These are phyloP conservation scores for Suhomyces xylopsoci DNA, from an alignment of 805 yeast genomes.

Conservation along the genomic window DNA sequence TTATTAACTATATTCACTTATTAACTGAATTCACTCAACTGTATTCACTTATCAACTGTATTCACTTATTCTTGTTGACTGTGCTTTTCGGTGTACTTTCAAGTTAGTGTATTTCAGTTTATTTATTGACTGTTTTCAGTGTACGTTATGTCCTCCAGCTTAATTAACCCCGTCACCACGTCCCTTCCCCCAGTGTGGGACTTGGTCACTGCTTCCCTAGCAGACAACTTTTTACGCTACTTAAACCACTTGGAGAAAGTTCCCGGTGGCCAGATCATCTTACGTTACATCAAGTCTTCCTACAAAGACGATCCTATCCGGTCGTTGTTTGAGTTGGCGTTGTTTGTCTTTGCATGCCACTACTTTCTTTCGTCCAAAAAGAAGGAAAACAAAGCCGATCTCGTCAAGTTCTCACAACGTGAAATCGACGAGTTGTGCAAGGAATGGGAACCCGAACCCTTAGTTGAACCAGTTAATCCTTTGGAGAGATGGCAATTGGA, in stretches of 20 bases:
- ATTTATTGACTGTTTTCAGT: not conserved
- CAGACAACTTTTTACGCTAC: slow-evolving; percentile 33
- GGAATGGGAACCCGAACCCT: slow-evolving; percentile 91
- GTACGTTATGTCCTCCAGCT: not conserved
- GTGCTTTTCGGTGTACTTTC: not conserved
- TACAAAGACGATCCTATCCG: slow-evolving; percentile 93
- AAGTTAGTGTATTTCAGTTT: too few relatives aligned
- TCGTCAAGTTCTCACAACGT: slow-evolving; percentile 52
- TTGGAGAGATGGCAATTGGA: slow-evolving; percentile 61
- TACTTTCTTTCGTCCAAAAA: slow-evolving; percentile 79
- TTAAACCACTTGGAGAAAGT: slow-evolving; percentile 33
- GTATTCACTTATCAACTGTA: too few relatives aligned
- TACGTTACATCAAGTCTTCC: slow-evolving; percentile 77
- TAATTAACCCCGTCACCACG: slow-evolving; percentile 6
- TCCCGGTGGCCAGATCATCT: slow-evolving; percentile 59
- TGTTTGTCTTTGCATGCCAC: slow-evolving; percentile 77
- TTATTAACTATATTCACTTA: too few relatives aligned
- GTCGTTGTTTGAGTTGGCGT: slow-evolving; percentile 72
- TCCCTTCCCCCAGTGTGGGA: slow-evolving; percentile 39
- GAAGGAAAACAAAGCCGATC: slow-evolving; percentile 69
- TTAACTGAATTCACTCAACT: too few relatives aligned
- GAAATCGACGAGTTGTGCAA: slow-evolving; percentile 82
- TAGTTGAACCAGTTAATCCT: slow-evolving; percentile 54
- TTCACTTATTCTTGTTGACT: not conserved
- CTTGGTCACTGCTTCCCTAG: slow-evolving; percentile 29